These are phyloP conservation scores for Sorghum bicolor DNA, from an alignment of 176 grass and related monocot genomes.

Conservation along the genomic window Sorghum_bicolor_NCBIv3 NC_012877.2:58484001-58484500, in stretches of 20 bases:
- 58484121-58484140: not conserved
- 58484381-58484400: not conserved
- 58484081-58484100: not conserved
- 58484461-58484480: not conserved
- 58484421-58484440: not conserved
- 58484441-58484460: not conserved
- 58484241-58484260: not conserved
- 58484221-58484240: not conserved
- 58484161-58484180: not conserved
- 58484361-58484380: constrained; percentile 53
- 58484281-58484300: constrained; percentile 22
- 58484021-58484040: not conserved
- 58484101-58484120: no score
- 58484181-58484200: not conserved
- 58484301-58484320: constrained; percentile 41
- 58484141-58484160: not conserved
- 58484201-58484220: not conserved
- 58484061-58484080: not conserved
- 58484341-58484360: constrained; percentile 55
- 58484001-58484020: not conserved
- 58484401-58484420: not conserved
- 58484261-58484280: not conserved
- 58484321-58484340: constrained; percentile 60
- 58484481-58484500: not conserved
- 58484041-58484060: not conserved